phyloP scores from a whole-genome alignment of 192 early-diverging fungal species.

The Coemansia umbellata region DNA sequence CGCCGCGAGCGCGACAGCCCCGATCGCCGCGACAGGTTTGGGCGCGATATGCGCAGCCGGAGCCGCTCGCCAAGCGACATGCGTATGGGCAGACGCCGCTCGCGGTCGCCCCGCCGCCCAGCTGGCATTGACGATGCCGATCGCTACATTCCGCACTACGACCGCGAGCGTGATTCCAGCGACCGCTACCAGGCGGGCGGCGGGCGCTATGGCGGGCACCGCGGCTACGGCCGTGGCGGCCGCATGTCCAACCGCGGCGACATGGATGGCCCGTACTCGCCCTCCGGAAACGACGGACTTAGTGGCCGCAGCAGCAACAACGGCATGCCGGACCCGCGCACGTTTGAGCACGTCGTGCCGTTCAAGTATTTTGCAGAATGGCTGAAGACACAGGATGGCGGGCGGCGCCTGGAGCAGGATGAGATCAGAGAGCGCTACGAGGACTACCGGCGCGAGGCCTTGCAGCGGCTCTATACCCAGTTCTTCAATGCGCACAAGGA shows the following conservation, averaged over 20 bases:
- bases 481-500: constrained; percentile 78
- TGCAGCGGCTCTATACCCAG: constrained; percentile 58
- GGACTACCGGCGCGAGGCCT: constrained; percentile 79
- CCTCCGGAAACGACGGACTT: constrained; percentile 27
- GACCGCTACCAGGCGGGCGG: constrained; percentile 46
- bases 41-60: constrained; percentile 45
- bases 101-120: constrained; percentile 41
- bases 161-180: constrained; percentile 56
- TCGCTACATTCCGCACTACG: constrained; percentile 83
- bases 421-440: constrained; percentile 76
- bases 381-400: constrained; percentile 55
- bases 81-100: constrained; percentile 33
- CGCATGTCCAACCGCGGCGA: constrained; percentile 42
- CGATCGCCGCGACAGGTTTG: constrained; percentile 49
- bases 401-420: constrained; percentile 65
- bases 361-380: constrained; percentile 74
- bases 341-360: constrained; percentile 72
- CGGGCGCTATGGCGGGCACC: constrained; percentile 20
- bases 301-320: constrained; percentile 11
- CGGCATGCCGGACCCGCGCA: constrained; percentile 63
- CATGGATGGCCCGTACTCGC: constrained; percentile 26
- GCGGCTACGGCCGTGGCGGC: constrained; percentile 40
- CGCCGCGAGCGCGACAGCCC: constrained; percentile 45
- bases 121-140: constrained; percentile 58
- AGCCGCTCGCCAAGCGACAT: constrained; percentile 37